Percentiles rank a stretch among this genome's conserved stretches.
Evolutionary conservation across 2,329 filamentous ascomycete genomes (phyloP).

Genomic region (Beauveria caledonica): DNA sequence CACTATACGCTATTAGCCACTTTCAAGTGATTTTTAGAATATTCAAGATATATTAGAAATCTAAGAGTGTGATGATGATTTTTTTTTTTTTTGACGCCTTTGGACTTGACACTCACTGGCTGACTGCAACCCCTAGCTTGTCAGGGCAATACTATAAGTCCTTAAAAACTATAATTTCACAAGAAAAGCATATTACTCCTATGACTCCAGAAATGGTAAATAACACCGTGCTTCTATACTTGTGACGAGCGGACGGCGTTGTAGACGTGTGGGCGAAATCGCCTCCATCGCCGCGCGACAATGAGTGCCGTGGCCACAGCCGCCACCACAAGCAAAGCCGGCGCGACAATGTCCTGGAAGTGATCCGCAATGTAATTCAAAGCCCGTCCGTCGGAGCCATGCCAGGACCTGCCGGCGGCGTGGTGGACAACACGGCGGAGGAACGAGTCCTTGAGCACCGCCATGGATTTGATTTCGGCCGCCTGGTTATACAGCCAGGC

Average conservation of each 20-base stretch:
- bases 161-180: background rate
- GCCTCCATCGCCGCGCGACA: background rate
- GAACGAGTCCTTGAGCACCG: slow-evolving; percentile 14
- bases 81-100: too few relatives aligned
- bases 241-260: background rate
- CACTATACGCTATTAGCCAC: too few relatives aligned
- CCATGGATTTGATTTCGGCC: slow-evolving; percentile 5
- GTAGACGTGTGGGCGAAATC: background rate
- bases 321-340: background rate
- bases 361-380: slow-evolving; percentile 18
- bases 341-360: background rate
- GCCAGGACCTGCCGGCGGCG: slow-evolving; percentile 19
- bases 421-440: slow-evolving; percentile 12
- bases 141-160: too few relatives aligned
- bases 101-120: too few relatives aligned
- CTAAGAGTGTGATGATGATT: too few relatives aligned
- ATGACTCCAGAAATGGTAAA: background rate
- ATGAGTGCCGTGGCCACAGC: background rate
- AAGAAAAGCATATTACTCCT: background rate
- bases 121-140: too few relatives aligned
- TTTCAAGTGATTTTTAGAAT: too few relatives aligned
- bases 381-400: slow-evolving; percentile 15
- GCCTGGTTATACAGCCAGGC: slow-evolving; percentile 12
- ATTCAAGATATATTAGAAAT: too few relatives aligned
- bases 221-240: background rate